These are phyloP conservation scores for Tirmania nivea DNA, from an alignment of 495 filamentous ascomycete species.

Conservation along the genomic window DNA sequence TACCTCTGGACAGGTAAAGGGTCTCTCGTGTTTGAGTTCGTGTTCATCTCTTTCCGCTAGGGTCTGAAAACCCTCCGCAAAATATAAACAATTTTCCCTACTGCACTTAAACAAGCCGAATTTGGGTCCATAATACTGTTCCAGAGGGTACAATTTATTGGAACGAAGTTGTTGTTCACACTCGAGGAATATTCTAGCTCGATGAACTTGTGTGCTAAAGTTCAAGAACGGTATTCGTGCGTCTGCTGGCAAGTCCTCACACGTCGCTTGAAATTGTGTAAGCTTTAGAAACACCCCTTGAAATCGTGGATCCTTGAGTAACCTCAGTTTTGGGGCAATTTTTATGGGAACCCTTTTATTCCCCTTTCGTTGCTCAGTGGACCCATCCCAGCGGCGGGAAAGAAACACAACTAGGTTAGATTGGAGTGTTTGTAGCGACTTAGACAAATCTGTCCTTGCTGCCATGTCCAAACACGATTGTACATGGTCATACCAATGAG, in stretches of 20 bases:
- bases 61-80: slow-evolving; percentile 19
- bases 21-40: slow-evolving; percentile 14
- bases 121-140: slow-evolving; percentile 8
- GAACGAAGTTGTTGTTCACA: slow-evolving; percentile 9
- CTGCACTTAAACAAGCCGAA: slow-evolving; percentile 19
- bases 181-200: slow-evolving; percentile 7
- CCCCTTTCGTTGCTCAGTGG: no score
- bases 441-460: background rate
- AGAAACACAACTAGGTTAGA: no score
- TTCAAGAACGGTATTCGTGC: background rate
- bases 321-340: background rate
- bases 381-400: no score
- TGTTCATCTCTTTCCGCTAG: slow-evolving; percentile 15
- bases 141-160: slow-evolving; percentile 9
- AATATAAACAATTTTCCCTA: slow-evolving; percentile 17
- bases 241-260: background rate
- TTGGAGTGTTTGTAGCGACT: background rate
- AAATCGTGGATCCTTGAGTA: background rate
- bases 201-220: background rate
- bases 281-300: slow-evolving; percentile 3
- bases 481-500: slow-evolving; percentile 24
- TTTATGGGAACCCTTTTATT: slow-evolving; percentile 1
- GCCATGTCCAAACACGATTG: slow-evolving; percentile 1
- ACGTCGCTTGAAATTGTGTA: background rate
- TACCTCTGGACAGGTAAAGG: slow-evolving; percentile 14